phyloP scores from a whole-genome alignment of 345 rosid species.

The Kandelia obovata region DNA sequence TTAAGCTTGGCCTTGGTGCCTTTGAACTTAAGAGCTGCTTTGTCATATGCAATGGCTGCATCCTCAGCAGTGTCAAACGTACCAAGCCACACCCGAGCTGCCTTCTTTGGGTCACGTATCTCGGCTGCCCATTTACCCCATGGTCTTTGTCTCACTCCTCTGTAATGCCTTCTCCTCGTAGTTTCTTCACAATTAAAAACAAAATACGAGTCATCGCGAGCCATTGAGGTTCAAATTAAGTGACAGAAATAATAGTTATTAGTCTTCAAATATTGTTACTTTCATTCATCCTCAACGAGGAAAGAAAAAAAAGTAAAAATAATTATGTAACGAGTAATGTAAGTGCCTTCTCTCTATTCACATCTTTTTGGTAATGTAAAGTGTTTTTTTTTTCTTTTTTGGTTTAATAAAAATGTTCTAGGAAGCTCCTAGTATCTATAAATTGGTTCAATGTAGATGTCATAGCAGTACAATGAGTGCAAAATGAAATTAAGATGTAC shows the following conservation, averaged over 20 bases:
- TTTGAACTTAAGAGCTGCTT: conserved; percentile 86
- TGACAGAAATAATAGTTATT: conserved; percentile 23
- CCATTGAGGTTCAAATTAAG: not conserved
- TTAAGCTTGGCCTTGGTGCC: conserved; percentile 92
- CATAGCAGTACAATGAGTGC: too few species aligned
- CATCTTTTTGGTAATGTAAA: too few species aligned
- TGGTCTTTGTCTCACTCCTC: conserved; percentile 40
- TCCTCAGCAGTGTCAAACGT: conserved; percentile 34
- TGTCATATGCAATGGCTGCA: conserved; percentile 51
- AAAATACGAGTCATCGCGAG: not conserved
- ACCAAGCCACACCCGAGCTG: conserved; percentile 32
- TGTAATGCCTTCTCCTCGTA: conserved; percentile 62
- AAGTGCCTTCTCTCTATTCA: too few species aligned
- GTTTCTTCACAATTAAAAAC: conserved; percentile 37
- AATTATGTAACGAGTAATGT: too few species aligned
- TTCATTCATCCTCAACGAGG: too few species aligned
- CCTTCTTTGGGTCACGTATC: conserved; percentile 31
- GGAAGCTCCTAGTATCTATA: too few species aligned
- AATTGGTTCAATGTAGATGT: too few species aligned
- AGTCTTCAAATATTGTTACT: too few species aligned
- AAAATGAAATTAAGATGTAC: too few species aligned
- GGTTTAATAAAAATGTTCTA: too few species aligned
- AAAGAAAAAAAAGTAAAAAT: too few species aligned
- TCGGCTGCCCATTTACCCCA: conserved; percentile 36
- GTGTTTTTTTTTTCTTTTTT: too few species aligned